Percentiles rank a stretch among this genome's conserved stretches.
Conservation (phyloP, 257 asterid species). For the Solanum tarijense region DNA sequence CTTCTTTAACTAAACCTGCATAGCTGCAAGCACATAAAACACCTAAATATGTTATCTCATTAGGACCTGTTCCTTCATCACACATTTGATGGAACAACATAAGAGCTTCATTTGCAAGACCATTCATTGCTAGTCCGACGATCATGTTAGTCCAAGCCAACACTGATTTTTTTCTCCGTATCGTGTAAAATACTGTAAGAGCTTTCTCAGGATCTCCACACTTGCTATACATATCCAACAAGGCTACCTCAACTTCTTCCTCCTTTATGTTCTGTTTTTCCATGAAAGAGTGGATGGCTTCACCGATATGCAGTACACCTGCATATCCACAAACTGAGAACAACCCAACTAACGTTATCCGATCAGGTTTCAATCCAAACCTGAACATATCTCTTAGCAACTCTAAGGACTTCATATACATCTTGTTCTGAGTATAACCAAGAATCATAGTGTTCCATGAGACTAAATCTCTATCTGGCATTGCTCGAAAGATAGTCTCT, state of each 20-base stretch:
- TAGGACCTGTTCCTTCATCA: slow-evolving; percentile 38
- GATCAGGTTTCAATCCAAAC: slow-evolving; percentile 45
- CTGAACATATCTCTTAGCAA: neutral
- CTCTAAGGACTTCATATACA: neutral
- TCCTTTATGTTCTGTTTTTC: slow-evolving; percentile 32
- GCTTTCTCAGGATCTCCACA: slow-evolving; percentile 58
- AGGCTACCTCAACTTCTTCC: slow-evolving; percentile 39
- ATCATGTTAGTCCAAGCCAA: slow-evolving; percentile 74
- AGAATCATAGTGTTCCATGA: slow-evolving; percentile 12
- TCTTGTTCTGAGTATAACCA: slow-evolving; percentile 7
- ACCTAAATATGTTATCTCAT: slow-evolving; percentile 52
- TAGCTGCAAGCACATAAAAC: slow-evolving; percentile 76
- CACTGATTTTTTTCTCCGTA: slow-evolving; percentile 28
- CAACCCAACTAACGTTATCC: slow-evolving; percentile 43
- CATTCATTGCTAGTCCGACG: slow-evolving; percentile 53
- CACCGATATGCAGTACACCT: slow-evolving; percentile 58
- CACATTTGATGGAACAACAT: slow-evolving; percentile 37
- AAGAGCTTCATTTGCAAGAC: slow-evolving; percentile 35
- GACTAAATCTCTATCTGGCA: slow-evolving; percentile 6
- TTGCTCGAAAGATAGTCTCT: neutral
- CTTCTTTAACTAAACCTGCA: slow-evolving; percentile 19
- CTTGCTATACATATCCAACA: slow-evolving; percentile 66
- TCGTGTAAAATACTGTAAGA: slow-evolving; percentile 31
- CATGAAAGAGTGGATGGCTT: slow-evolving; percentile 38
- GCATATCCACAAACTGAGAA: slow-evolving; percentile 55